Evolutionary conservation across 805 yeast species (phyloP).

Genomic region (Kuraishia piskuri): DNA sequence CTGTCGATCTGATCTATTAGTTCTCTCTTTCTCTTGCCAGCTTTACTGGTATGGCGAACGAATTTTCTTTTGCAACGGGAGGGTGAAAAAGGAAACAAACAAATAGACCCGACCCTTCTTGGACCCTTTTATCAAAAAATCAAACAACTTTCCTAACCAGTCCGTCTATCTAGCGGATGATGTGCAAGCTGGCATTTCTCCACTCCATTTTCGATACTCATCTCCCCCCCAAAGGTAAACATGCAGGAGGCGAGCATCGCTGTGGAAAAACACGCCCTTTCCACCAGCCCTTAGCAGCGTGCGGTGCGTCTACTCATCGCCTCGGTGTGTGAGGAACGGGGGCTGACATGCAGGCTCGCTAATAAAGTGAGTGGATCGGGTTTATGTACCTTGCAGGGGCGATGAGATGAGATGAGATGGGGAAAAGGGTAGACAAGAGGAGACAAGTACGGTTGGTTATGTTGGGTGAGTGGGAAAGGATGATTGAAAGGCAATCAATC

Average conservation of each 20-base stretch:
- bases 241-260: neutral
- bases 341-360: neutral
- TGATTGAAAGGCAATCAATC: no score
- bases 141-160: no score
- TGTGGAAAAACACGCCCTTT: neutral
- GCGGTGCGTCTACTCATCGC: neutral
- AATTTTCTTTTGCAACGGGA: no score
- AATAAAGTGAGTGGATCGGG: neutral
- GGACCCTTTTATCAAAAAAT: no score
- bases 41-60: no score
- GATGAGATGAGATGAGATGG: neutral
- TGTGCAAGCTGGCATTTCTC: neutral
- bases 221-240: neutral
- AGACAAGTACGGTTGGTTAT: no score
- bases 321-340: neutral
- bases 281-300: neutral
- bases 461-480: no score
- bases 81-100: no score
- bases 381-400: neutral
- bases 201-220: neutral
- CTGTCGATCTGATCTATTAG: neutral
- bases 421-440: neutral
- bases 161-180: no score
- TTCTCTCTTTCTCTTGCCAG: neutral
- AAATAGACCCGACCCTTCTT: no score